Evolutionary conservation across 2,329 filamentous ascomycete species (phyloP).

Genomic region (Whalleya microplaca): DNA sequence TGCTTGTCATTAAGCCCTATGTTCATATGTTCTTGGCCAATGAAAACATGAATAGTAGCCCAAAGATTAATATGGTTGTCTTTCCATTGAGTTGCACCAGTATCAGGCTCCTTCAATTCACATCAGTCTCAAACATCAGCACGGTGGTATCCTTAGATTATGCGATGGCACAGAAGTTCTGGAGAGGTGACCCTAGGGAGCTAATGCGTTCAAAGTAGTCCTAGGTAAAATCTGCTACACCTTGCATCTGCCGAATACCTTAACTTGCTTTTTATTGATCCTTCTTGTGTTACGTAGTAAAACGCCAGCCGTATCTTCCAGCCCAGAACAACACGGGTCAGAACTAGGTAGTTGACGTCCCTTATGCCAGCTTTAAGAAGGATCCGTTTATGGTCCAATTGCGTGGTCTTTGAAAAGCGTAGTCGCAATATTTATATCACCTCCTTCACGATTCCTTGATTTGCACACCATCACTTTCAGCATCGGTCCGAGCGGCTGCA

Average conservation of each 20-base stretch:
- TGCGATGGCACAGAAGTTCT: no score
- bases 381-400: neutral
- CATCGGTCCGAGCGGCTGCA: neutral
- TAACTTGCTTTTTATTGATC: neutral
- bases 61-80: no score
- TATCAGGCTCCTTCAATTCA: no score
- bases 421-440: neutral
- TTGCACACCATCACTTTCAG: neutral
- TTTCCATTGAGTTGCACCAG: no score
- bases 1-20: no score
- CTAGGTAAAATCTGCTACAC: neutral
- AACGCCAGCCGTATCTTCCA: neutral
- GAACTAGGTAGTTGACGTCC: no score
- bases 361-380: neutral
- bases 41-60: no score
- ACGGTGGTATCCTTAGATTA: no score
- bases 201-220: no score
- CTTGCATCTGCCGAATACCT: neutral
- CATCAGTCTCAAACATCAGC: no score
- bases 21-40: no score
- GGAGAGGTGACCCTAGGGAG: no score
- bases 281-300: neutral
- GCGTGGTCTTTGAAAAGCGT: neutral
- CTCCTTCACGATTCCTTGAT: neutral
- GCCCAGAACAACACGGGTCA: neutral